Evolutionary conservation across 2,329 filamentous ascomycete genomes (phyloP), one percentile per base, ranked within the genome.

Genomic region (Boeremia lycopersici): DNA sequence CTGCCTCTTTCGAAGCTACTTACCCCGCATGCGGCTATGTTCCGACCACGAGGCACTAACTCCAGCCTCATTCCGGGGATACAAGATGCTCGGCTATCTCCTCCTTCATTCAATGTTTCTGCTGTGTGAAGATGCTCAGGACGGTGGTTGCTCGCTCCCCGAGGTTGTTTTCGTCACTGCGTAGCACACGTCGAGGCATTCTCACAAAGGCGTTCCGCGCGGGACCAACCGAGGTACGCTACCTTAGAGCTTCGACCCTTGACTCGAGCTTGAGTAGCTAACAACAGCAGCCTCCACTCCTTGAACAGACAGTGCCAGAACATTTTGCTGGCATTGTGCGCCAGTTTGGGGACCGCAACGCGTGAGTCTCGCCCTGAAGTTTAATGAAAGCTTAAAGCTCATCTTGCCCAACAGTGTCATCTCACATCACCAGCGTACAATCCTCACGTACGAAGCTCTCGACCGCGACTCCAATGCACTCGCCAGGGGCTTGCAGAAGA

Each of bases 391-490:
- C 19, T n/a, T 6, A 13, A 17, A 29, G 11, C 50, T 48, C 3
- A 53, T n/a, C 1, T 5, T 10, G 7, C 10, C 26, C 19, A 12
- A 38, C 43, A 84, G 83, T 9, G 82, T 87, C 23, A 78, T 87
- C 48, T 86, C 80, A 1, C 80, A 78, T 41, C 78, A 86, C 54
- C 90, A 95, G 66, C 84, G 82, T 40, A 77, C 76, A 2, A 81
- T 79, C 1, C 79, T 96, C 51, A 93, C 87, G 0, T 98, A 96
- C 73, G 78, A 86, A 44, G 81, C 81, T 6, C 84, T 99, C 9
- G 90, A 98, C 72, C 77, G 81, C 2, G 81, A 85, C 53, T 96
- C 91, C 59, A 93, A 92, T 78, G 80, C 83, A 2, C 79, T 96
- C 8, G 91, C 92, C 1, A 79, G 83, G 45, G 89, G 90, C 0